These are phyloP conservation scores for Aphanomyces astaci DNA, from an alignment of 352 stramenopile species.

Conservation along the genomic window DNA sequence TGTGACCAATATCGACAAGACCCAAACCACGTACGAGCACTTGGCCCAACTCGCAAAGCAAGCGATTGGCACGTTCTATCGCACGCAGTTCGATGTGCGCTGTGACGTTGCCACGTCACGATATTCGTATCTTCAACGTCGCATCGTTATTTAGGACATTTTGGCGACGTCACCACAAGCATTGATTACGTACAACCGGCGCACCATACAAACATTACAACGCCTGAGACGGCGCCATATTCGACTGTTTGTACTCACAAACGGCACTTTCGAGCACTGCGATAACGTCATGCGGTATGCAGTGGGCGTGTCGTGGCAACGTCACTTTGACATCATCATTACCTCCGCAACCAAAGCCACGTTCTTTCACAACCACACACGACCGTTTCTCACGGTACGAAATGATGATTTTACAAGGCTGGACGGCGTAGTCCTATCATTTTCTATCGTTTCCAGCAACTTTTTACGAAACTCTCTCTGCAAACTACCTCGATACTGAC, in stretches of 20 bases:
- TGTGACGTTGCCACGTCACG: no score
- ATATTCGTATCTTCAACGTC: background rate
- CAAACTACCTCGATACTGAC: no score
- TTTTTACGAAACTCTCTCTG: no score
- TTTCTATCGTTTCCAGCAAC: no score
- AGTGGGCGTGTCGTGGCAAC: background rate
- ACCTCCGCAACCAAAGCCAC: background rate
- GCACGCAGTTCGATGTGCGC: background rate
- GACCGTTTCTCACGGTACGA: background rate
- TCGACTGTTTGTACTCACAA: conserved; percentile 3
- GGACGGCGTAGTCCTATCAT: no score
- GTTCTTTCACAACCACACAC: background rate
- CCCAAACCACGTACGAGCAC: background rate
- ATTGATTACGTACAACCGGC: no score
- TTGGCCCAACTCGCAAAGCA: background rate
- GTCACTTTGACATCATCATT: background rate
- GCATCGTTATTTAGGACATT: background rate
- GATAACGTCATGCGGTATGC: background rate
- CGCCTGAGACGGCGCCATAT: no score
- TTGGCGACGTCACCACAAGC: background rate
- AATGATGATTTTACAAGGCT: no score
- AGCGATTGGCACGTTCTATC: background rate
- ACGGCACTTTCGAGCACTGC: background rate
- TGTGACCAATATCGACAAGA: no score
- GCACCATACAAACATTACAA: no score